A percentile compares a stretch with the other conserved stretches of the same genome.
phyloP scores from a whole-genome alignment of 768 basidiomycete species.

The Strobilomyces dryophilus region DNA sequence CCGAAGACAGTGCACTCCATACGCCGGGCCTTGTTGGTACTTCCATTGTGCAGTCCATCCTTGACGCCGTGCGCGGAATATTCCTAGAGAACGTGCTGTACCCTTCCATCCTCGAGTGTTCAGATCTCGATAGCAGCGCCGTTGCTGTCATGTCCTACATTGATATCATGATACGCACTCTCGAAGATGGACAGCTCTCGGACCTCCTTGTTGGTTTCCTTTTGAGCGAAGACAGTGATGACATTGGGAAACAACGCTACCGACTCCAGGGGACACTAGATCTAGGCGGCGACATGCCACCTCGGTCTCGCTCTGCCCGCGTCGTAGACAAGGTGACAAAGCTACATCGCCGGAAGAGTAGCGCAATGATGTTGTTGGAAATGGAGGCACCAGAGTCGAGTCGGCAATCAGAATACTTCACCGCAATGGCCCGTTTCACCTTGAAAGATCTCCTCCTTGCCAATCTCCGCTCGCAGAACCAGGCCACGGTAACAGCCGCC shows the following conservation, averaged over 20 bases:
- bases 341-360: conserved; percentile 68
- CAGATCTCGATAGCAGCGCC: conserved; percentile 89
- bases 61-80: conserved; percentile 76
- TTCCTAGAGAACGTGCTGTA: conserved; percentile 94
- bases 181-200: conserved; percentile 63
- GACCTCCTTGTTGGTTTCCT: conserved; percentile 75
- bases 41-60: conserved; percentile 78
- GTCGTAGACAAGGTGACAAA: conserved; percentile 41
- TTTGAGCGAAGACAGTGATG: conserved; percentile 80
- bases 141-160: conserved; percentile 96
- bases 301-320: conserved; percentile 28
- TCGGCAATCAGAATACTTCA: conserved; percentile 77
- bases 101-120: conserved; percentile 90
- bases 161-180: conserved; percentile 78
- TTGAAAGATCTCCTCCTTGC: conserved; percentile 84
- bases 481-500: conserved; percentile 67
- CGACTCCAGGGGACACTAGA: conserved; percentile 41
- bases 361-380: conserved; percentile 87
- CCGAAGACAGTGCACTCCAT: conserved; percentile 38
- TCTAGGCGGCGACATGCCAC: conserved; percentile 34
- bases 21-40: conserved; percentile 66
- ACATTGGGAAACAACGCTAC: conserved; percentile 45
- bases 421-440: conserved; percentile 83
- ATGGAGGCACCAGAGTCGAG: conserved; percentile 74
- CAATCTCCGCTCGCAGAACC: conserved; percentile 66